These are phyloP conservation scores for Pyracantha coccinea DNA, from an alignment of 331 rosid genomes.

Conservation along the genomic window DNA sequence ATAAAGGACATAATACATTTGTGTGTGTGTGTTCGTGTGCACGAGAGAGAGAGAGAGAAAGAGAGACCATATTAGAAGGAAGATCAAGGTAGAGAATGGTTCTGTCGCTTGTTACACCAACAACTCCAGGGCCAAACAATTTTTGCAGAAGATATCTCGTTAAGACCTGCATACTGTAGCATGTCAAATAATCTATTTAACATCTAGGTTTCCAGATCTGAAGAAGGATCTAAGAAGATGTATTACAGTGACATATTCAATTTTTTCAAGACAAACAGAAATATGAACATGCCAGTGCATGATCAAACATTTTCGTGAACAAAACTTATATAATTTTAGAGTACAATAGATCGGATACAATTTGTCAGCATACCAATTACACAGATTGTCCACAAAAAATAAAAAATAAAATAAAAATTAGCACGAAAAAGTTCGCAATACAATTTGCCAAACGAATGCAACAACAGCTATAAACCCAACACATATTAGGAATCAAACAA, in stretches of 20 bases:
- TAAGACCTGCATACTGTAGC: slow-evolving; percentile 40
- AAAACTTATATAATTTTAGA: too few species aligned
- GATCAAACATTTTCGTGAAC: not conserved
- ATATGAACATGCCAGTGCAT: not conserved
- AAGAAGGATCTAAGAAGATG: not conserved
- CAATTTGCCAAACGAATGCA: not conserved
- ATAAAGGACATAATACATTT: not conserved
- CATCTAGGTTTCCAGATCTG: not conserved
- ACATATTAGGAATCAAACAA: not conserved
- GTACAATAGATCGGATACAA: not conserved
- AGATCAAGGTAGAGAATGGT: slow-evolving; percentile 67
- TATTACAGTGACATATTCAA: not conserved
- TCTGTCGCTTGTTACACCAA: slow-evolving; percentile 48
- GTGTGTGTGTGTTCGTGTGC: not conserved
- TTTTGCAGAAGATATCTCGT: slow-evolving; percentile 71
- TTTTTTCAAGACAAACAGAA: not conserved
- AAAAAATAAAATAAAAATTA: too few species aligned
- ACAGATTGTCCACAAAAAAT: too few species aligned
- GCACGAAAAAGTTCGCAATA: too few species aligned
- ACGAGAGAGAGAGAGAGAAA: slow-evolving; percentile 2
- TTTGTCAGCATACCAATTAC: not conserved
- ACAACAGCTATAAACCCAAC: not conserved
- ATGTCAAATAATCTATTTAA: slow-evolving; percentile 2
- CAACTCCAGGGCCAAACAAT: slow-evolving; percentile 62
- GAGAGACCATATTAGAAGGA: slow-evolving; percentile 82